Base-by-base conservation (phyloP, 371 early-diverging fungal genomes). In the Lichtheimia corymbifera region DNA sequence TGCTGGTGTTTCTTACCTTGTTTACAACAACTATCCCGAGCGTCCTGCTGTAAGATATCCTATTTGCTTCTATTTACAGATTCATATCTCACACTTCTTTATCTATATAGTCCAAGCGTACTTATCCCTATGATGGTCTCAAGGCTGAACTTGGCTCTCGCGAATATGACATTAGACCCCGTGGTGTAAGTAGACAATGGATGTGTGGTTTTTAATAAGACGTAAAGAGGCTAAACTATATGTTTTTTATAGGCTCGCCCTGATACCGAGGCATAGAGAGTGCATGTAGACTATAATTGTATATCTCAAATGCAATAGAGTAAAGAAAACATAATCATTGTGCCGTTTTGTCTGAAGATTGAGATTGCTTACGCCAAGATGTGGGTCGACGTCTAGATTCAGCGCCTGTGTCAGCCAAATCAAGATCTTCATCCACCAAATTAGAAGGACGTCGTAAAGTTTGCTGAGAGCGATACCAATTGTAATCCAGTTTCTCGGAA, bases 61-160 rank as follows among this genome's bases (percentile, higher is more conserved):
- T 35, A 35, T 35, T 9, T 35, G 6, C 7, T 7, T 30, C 6
- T 30, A 4, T 9, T 35, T 35, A 9, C 9, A 35, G 5, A 35
- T 11, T 35, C 35, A 35, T 35, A 9, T 35, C 35, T 28, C 7
- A 9, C 7, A 9, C 5, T 0, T 35, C 11, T 35, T 35, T 35
- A 9, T 35, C 35, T 30, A 35, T 30, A 35, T 68, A 77, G 81
- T 67, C 66, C 42, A 64, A 66, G 47, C 76, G 82, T 52, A 75
- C 79, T 9, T 82, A 82, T 64, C 82, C 82, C 25, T 79, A 71
- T 51, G 72, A 74, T 53, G 82, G 82, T 22, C 72, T 82, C 60
- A 75, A 72, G 51, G 67, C 72, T 52, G 79, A 79, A 41, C 69
- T 82, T 22, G 82, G 82, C 53, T 67, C 67, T 50, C 82, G 78